A percentile compares a stretch with the other conserved stretches of the same genome.
phyloP scores from a whole-genome alignment of 345 rosid genomes.

The Camelina neglecta region DNA sequence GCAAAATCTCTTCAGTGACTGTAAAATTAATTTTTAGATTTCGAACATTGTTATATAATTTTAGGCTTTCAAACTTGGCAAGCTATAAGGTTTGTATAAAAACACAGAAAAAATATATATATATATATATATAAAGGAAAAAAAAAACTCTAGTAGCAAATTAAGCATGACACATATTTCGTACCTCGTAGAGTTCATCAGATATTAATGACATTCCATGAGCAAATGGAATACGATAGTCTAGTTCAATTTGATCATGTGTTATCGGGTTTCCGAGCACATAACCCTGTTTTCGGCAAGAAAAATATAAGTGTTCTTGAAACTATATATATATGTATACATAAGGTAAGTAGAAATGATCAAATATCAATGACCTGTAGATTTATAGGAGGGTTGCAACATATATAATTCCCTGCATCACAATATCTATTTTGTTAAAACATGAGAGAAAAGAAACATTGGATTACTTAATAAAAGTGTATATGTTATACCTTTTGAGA shows the following conservation, averaged over 20 bases:
- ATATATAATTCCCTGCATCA: conserved; percentile 2
- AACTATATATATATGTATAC: too few species aligned
- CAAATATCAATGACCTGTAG: conserved; percentile 36
- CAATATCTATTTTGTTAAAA: background rate
- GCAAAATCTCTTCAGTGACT: conserved; percentile 30
- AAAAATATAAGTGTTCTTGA: too few species aligned
- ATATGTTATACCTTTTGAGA: conserved; percentile 29
- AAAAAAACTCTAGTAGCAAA: too few species aligned
- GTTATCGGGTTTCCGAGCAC: conserved; percentile 53
- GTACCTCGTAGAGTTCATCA: conserved; percentile 58
- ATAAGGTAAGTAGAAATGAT: too few species aligned
- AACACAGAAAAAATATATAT: too few species aligned
- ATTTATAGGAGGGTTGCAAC: conserved; percentile 33
- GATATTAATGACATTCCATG: conserved; percentile 57
- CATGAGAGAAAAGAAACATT: background rate
- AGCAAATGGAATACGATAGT: conserved; percentile 49
- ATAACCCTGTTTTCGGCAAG: conserved; percentile 50
- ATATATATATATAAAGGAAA: too few species aligned
- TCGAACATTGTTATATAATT: background rate
- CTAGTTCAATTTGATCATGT: conserved; percentile 33
- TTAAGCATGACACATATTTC: background rate
- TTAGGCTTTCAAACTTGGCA: background rate
- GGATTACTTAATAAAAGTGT: too few species aligned
- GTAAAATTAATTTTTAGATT: background rate
- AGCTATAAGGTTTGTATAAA: too few species aligned